Evolutionary conservation across 805 yeast species (phyloP).

Genomic region (Candida dendrica): DNA sequence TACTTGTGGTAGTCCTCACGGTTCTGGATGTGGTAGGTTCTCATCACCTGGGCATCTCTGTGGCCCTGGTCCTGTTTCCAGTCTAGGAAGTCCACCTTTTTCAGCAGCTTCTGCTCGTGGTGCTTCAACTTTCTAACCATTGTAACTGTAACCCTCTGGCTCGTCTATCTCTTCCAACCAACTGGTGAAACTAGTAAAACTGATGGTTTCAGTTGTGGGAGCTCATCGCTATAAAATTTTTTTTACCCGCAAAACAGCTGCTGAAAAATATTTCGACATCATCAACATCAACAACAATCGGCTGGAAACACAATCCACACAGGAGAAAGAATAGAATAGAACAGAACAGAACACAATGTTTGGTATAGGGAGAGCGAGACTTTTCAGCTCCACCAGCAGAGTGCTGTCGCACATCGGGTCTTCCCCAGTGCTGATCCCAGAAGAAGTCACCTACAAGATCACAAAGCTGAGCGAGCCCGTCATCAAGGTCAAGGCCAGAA

Average conservation of each 20-base stretch:
- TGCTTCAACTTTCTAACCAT: constrained; percentile 88
- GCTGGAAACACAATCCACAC: background rate
- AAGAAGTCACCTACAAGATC: constrained; percentile 46
- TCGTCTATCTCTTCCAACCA: too few species aligned
- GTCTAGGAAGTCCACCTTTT: constrained; percentile 92
- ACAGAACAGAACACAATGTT: background rate
- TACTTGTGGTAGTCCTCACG: constrained; percentile 95
- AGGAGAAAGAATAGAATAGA: too few species aligned
- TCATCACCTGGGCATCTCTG: constrained; percentile 94
- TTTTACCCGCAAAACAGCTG: background rate
- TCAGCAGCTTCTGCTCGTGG: constrained; percentile 91
- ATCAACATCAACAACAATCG: background rate
- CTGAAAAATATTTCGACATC: background rate
- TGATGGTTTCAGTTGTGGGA: too few species aligned
- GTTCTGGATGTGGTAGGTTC: constrained; percentile 86
- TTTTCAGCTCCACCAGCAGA: constrained; percentile 25
- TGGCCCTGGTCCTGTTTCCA: constrained; percentile 97
- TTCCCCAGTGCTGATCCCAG: constrained; percentile 62
- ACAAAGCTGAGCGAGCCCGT: constrained; percentile 48
- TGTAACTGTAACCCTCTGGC: too few species aligned
- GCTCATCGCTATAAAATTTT: constrained; percentile 1
- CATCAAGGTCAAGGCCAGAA: constrained; percentile 60
- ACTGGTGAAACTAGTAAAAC: too few species aligned
- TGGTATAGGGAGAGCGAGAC: constrained; percentile 14
- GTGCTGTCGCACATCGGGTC: constrained; percentile 69